Evolutionary conservation across 164 flowering plant species (phyloP).

Genomic region (Buxus sempervirens): DNA sequence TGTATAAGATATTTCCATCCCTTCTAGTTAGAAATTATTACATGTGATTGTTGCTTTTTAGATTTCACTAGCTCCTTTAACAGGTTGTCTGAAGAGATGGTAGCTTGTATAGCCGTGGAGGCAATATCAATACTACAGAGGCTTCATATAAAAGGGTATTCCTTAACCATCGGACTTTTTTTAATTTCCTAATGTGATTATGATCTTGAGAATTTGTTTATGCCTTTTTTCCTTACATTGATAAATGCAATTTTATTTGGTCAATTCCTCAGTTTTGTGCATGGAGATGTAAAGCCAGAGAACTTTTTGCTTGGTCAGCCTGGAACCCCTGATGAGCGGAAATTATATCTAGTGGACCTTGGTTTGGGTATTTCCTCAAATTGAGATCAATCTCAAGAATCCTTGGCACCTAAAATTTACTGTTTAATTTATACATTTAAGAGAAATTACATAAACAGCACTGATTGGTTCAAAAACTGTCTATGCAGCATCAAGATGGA

Average conservation of each 20-base stretch:
- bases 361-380: constrained; percentile 41
- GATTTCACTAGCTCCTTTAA: neutral
- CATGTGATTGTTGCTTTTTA: neutral
- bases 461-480: neutral
- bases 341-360: constrained; percentile 51
- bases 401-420: neutral
- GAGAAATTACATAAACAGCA: neutral
- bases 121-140: constrained; percentile 54
- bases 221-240: neutral
- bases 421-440: neutral
- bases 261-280: constrained; percentile 42
- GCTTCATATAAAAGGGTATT: constrained; percentile 50
- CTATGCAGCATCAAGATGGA: constrained; percentile 53
- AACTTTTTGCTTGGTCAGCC: constrained; percentile 62
- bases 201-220: constrained; percentile 1
- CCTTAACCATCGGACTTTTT: neutral
- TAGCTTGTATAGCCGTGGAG: constrained; percentile 61
- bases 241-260: neutral
- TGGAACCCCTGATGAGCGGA: constrained; percentile 43
- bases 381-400: neutral
- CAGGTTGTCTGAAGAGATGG: constrained; percentile 55
- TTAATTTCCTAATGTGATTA: neutral
- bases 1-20: constrained; percentile 20
- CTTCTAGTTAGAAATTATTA: neutral
- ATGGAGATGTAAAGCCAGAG: constrained; percentile 66